Evolutionary conservation across 306 rosid genomes (phyloP).

Genomic region (Quercus rubra): DNA sequence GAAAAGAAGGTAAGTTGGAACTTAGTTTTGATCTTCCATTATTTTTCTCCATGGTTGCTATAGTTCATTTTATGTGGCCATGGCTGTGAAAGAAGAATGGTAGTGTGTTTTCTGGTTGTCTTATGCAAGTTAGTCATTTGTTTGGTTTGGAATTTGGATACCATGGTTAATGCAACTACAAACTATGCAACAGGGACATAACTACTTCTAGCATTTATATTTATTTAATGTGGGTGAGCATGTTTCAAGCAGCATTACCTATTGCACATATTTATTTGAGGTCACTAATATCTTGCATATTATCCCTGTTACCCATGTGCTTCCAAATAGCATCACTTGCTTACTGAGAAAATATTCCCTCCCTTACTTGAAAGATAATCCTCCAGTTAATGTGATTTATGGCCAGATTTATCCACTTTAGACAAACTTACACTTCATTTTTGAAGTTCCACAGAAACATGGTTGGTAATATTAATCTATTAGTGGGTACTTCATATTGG

Average conservation of each 20-base stretch:
- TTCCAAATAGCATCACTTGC: neutral
- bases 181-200: too few relatives aligned
- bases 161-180: neutral
- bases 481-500: too few relatives aligned
- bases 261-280: too few relatives aligned
- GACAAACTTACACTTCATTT: neutral
- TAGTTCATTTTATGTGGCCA: neutral
- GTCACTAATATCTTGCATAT: too few relatives aligned
- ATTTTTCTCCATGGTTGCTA: neutral
- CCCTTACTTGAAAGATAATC: neutral
- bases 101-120: too few relatives aligned
- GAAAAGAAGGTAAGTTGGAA: conserved; percentile 53
- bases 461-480: too few relatives aligned
- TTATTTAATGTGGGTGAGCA: neutral
- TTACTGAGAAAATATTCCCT: neutral
- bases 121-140: neutral
- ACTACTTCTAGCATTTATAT: too few relatives aligned
- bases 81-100: too few relatives aligned
- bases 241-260: neutral
- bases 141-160: neutral
- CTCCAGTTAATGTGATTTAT: neutral
- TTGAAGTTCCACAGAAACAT: neutral
- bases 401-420: neutral
- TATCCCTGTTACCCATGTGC: too few relatives aligned
- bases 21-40: neutral